These are phyloP conservation scores for Coleophoma crateriformis DNA, from an alignment of 2,329 filamentous ascomycete species.

Conservation along the genomic window DNA sequence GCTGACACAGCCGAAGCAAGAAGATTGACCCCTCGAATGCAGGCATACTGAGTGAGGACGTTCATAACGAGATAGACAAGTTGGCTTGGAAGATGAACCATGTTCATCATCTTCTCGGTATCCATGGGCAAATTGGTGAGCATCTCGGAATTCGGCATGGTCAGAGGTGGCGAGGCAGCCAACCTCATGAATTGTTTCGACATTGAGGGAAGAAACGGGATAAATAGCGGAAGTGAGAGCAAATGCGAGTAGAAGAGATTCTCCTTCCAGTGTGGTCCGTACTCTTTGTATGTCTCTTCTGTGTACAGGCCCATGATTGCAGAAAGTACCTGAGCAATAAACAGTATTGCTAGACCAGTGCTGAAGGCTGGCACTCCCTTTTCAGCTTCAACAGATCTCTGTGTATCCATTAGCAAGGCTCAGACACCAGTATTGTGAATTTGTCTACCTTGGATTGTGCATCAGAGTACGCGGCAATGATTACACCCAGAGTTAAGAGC, in stretches of 20 bases:
- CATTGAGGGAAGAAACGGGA: conserved; percentile 65
- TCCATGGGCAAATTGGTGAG: conserved; percentile 28
- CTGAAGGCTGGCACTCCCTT: conserved; percentile 43
- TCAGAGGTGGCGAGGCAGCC: conserved; percentile 55
- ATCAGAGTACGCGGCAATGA: conserved; percentile 86
- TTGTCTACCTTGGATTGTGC: conserved; percentile 68
- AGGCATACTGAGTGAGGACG: conserved; percentile 86
- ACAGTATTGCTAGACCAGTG: conserved; percentile 74
- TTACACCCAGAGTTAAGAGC: conserved; percentile 79
- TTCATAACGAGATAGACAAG: conserved; percentile 68
- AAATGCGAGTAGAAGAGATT: conserved; percentile 91
- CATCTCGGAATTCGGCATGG: conserved; percentile 27
- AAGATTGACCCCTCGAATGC: conserved; percentile 94
- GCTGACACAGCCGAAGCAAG: conserved; percentile 84
- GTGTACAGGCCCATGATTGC: conserved; percentile 95
- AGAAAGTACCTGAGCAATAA: conserved; percentile 82
- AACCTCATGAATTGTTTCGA: conserved; percentile 58
- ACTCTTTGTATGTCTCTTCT: conserved; percentile 78
- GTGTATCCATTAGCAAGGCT: conserved; percentile 8
- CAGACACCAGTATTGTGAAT: background rate
- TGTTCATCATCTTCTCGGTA: conserved; percentile 30
- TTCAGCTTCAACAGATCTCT: conserved; percentile 21
- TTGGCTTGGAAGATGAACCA: conserved; percentile 56
- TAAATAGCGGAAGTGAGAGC: conserved; percentile 70
- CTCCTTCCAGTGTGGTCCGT: conserved; percentile 89